Conservation (phyloP, 225 moss, liverwort and hornwort genomes). For the Pseudisothecium myosuroides region DNA sequence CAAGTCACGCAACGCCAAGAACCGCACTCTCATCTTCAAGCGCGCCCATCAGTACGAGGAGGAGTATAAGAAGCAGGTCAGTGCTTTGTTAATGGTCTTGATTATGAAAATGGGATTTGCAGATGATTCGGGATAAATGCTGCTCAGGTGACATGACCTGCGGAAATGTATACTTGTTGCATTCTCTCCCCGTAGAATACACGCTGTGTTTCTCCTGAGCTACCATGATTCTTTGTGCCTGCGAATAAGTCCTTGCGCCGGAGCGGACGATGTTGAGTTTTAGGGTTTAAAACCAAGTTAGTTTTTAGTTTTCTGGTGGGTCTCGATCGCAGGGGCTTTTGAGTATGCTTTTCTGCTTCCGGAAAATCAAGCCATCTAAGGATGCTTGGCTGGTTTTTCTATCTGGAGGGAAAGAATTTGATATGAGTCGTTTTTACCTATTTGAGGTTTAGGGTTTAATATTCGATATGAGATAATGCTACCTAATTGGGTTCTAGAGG, state of each 20-base stretch:
- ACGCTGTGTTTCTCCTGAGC: background rate
- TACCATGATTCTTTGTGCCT: background rate
- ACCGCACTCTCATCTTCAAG: conserved; percentile 68
- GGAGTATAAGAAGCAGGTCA: conserved; percentile 48
- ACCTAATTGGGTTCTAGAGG: background rate
- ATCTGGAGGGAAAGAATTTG: no score
- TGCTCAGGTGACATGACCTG: background rate
- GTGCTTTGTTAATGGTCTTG: background rate
- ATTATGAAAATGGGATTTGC: background rate
- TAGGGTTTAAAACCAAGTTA: background rate
- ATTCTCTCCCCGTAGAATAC: background rate
- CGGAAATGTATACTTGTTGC: background rate
- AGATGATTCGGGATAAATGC: background rate
- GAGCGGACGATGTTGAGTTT: background rate
- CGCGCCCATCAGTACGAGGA: conserved; percentile 64
- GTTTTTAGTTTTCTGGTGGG: background rate
- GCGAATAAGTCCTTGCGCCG: background rate
- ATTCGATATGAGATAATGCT: background rate
- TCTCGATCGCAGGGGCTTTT: background rate
- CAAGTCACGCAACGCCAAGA: conserved; percentile 38
- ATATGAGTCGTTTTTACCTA: background rate
- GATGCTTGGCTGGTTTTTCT: background rate
- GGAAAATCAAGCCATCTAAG: no score
- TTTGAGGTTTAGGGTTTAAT: background rate
- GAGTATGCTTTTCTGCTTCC: no score